Conservation (phyloP, 75 land plant species). For the Isoetes taiwanensis region DNA sequence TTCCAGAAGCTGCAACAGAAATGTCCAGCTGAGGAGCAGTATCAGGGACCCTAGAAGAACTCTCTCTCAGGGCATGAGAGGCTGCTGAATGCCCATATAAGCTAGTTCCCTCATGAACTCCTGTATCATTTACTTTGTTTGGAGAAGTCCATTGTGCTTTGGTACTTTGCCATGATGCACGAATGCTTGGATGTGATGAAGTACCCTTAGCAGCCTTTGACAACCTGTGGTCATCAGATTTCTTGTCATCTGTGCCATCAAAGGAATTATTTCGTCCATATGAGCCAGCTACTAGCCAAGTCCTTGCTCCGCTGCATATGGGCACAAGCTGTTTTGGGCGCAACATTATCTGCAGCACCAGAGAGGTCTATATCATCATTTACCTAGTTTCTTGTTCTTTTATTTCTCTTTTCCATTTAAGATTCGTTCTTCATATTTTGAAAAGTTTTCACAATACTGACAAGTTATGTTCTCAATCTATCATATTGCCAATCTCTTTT, state of each 20-base stretch:
- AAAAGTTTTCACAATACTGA: too few species aligned
- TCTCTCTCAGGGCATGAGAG: too few species aligned
- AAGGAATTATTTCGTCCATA: slow-evolving; percentile 1
- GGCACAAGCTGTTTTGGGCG: slow-evolving; percentile 67
- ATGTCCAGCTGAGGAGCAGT: too few species aligned
- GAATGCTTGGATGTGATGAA: background rate
- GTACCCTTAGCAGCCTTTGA: background rate
- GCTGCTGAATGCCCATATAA: background rate
- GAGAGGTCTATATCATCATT: too few species aligned
- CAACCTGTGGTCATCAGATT: background rate
- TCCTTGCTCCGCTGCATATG: slow-evolving; percentile 59
- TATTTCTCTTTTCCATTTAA: too few species aligned
- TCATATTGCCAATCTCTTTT: too few species aligned
- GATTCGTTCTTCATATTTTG: too few species aligned
- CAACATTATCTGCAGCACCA: slow-evolving; percentile 63
- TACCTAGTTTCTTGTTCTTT: too few species aligned
- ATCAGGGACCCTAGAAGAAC: too few species aligned
- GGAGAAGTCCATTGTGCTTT: background rate
- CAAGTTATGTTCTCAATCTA: too few species aligned
- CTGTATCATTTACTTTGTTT: background rate
- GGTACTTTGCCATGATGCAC: background rate
- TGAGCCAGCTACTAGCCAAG: slow-evolving; percentile 54
- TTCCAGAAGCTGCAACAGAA: too few species aligned
- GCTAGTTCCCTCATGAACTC: background rate
- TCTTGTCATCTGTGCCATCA: background rate